Base-by-base conservation (phyloP, 768 basidiomycete species). In the Trametes cingulata region DNA sequence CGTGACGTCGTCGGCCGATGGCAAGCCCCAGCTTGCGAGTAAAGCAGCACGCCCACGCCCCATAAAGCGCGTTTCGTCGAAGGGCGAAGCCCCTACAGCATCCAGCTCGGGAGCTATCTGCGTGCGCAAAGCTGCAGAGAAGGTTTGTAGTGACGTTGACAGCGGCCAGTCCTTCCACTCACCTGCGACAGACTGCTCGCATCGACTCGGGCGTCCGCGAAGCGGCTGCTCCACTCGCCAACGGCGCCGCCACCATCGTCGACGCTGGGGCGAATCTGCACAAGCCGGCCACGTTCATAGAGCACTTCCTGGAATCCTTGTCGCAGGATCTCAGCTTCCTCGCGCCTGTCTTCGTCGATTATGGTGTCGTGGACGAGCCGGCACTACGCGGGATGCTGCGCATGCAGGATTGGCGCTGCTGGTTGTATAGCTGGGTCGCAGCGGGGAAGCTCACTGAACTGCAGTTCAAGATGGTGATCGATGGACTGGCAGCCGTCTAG, bases 401-500 rank as follows among this genome's bases (percentile, higher is more conserved):
- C 17, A 49, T 55, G 41, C n/a, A 10, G n/a, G 25, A 46, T 2
- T 61, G 53, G 60, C 60, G 46, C 14, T 14, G 39, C 22, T 61
- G 60, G 60, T 13, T 61, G 17, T 61, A 61, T 25, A 40, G 52
- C 20, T 60, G 59, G 60, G 60, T 61, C 13, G 50, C 40, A 19
- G 48, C 48, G 17, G 53, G 60, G 3, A 9, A 24, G n/a, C 40
- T 61, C n/a, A 61, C 60, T 2, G 60, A 61, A 40, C 17, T 61
- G 15, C 60, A 61, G 24, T 56, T 61, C 53, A 48, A 43, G 35
- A 55, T 61, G 53, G 24, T 61, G 14, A 37, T 40, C 33, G 41
- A 61, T 35, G 60, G 47, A 15, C 27, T 61, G 22, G 60, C 14
- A 27, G 22, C 29, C 15, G 12, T 42, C 27, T 19, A n/a, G 3